Evolutionary conservation across 495 filamentous ascomycete species (phyloP).

Genomic region (Hyaloscypha variabilis): DNA sequence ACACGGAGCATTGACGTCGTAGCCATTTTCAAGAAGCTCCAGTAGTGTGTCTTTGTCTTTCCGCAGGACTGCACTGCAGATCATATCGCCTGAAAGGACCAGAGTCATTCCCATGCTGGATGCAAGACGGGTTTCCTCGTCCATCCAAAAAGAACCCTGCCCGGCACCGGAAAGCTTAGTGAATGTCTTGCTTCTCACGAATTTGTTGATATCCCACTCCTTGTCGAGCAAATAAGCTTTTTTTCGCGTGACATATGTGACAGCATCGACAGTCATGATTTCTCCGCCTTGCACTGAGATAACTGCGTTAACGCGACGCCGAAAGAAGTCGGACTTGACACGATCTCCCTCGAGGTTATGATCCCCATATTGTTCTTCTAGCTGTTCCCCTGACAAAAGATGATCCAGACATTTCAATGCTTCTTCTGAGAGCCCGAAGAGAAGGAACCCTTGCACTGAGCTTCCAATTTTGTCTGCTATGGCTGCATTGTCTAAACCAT

Average conservation of each 20-base stretch:
- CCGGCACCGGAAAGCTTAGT: neutral
- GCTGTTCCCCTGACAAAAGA: neutral
- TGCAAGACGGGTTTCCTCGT: neutral
- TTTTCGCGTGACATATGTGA: neutral
- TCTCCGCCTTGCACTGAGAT: neutral
- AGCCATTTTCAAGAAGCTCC: neutral
- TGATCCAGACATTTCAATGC: neutral
- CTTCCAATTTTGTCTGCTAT: neutral
- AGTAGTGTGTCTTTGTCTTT: neutral
- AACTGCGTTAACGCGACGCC: neutral
- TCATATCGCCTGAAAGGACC: neutral
- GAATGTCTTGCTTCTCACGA: neutral
- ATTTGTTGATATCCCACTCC: neutral
- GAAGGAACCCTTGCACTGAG: constrained; percentile 1
- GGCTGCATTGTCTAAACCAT: neutral
- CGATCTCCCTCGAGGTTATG: neutral
- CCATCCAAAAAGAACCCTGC: neutral
- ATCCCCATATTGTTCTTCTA: neutral
- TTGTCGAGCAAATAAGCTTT: neutral
- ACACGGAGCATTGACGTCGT: neutral
- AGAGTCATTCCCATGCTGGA: neutral
- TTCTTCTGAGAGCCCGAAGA: neutral
- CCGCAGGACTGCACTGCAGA: neutral
- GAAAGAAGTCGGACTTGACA: neutral
- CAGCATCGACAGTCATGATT: neutral